These are phyloP conservation scores for Saprolegnia diclina DNA, from an alignment of 352 stramenopile genomes.

Conservation along the genomic window DNA sequence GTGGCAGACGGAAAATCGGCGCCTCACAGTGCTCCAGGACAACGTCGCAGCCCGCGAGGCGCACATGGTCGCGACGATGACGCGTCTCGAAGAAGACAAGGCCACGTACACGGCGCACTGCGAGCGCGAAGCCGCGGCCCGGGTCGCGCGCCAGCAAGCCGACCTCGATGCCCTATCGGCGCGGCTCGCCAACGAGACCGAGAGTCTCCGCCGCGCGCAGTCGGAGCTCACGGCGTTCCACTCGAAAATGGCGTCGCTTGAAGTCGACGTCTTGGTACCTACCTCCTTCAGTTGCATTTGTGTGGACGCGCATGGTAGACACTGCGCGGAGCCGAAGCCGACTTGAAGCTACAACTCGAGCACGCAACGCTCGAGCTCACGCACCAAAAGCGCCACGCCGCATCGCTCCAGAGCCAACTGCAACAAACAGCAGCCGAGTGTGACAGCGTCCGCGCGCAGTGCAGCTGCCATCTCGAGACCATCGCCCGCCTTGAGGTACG, in stretches of 20 bases:
- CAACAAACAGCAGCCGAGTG: background rate
- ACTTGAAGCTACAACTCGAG: constrained; percentile 11
- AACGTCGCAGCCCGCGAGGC: constrained; percentile 14
- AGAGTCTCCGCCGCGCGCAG: background rate
- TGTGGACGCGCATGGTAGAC: background rate
- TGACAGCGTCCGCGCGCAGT: background rate
- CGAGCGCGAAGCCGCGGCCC: background rate
- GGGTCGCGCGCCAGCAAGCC: background rate
- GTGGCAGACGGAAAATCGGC: background rate
- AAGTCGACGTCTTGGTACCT: constrained; percentile 10
- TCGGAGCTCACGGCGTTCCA: background rate
- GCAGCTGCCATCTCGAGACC: background rate
- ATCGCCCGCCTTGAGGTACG: constrained; percentile 7
- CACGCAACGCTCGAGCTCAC: background rate
- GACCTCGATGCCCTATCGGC: background rate
- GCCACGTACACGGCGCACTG: background rate
- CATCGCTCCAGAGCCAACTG: background rate
- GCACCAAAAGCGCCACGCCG: constrained; percentile 7
- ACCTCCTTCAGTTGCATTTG: background rate
- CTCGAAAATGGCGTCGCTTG: constrained; percentile 1
- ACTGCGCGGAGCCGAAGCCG: background rate
- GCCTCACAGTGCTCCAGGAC: constrained; percentile 17
- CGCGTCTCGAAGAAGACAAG: constrained; percentile 1
- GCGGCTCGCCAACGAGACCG: background rate
- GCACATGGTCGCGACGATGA: constrained; percentile 7